Evolutionary conservation across 352 stramenopile genomes (phyloP), one percentile per base, ranked within the genome.

Genomic region (Blastocystis sp.): DNA sequence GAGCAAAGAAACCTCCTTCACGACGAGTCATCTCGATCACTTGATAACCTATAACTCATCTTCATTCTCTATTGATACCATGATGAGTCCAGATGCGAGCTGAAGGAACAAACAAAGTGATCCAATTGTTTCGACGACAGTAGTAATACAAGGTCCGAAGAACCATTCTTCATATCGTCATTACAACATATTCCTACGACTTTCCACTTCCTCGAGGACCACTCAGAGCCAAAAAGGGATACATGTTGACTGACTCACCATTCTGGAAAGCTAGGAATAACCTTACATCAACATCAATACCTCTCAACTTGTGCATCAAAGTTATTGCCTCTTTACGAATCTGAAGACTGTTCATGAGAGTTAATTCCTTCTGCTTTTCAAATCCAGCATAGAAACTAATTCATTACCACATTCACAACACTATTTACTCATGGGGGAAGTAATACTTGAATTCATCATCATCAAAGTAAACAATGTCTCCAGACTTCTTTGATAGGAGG

Each of bases 371-470:
- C 69, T 81, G 69, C 42, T 81, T 81, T 37, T 81, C 69, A 81
- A 81, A 81, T 33, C 69, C 69, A 37, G 33, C n/a, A 54, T 81
- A 81, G 40, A 81, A 81, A 59, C 69, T 81, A 81, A 22, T 33
- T 22, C 24, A 24, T 81, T 33, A 40, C 9, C 42, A 3, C 1
- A 19, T 30, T 17, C 7, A 64, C 17, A 2, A 4, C 0, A 62
- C 11, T 9, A 19, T 17, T 13, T 44, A 81, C 69, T 81, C 69
- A 59, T 81, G 69, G 15, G 69, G 69, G 24, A 81, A 81, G 40
- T 81, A 81, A 37, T 81, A 33, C 24, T 81, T 81, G 44, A 81
- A 81, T 81, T 81, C 69, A 22, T 81, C 69, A 37, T 81, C 69
- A 37, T 81, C 69, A 33, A 81, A 81, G 60, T 62, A 81, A 15